Conservation (phyloP, 2,329 filamentous ascomycete species). For the Talaromyces funiculosus region DNA sequence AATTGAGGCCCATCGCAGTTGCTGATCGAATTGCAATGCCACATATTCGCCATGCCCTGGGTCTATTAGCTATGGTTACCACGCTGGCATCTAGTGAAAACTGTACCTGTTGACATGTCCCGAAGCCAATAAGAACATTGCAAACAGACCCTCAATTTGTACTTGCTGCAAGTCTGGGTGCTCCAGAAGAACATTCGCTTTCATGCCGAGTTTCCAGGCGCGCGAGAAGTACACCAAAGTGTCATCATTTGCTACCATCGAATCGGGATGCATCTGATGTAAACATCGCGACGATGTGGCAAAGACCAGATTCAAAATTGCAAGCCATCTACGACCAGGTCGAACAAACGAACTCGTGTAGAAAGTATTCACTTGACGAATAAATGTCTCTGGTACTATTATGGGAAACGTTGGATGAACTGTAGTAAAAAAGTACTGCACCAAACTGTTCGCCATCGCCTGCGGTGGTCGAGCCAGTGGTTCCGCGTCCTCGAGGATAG, state of each 20-base stretch:
- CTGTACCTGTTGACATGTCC: constrained; percentile 41
- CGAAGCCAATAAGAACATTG: constrained; percentile 37
- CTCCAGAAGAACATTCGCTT: constrained; percentile 30
- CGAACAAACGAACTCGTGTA: constrained; percentile 26
- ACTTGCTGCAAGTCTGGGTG: constrained; percentile 41
- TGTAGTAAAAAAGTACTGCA: constrained; percentile 35
- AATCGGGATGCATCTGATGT: constrained; percentile 23
- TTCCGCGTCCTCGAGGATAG: constrained; percentile 31
- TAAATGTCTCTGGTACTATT: constrained; percentile 35
- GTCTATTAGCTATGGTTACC: background rate
- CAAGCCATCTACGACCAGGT: constrained; percentile 37
- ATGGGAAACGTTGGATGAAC: constrained; percentile 41
- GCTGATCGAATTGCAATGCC: constrained; percentile 39
- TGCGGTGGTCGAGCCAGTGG: constrained; percentile 31
- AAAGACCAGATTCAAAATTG: constrained; percentile 41
- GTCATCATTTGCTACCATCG: constrained; percentile 26
- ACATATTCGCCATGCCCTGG: constrained; percentile 39
- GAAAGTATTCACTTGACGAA: constrained; percentile 34
- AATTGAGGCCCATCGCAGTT: constrained; percentile 38
- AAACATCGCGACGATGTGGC: constrained; percentile 38
- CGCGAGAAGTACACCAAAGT: constrained; percentile 39
- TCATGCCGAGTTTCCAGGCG: constrained; percentile 37
- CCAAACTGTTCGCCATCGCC: constrained; percentile 34
- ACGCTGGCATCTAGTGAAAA: background rate
- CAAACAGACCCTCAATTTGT: constrained; percentile 37